phyloP scores from a whole-genome alignment of 257 asterid genomes.

The Gentiana macrophylla region DNA sequence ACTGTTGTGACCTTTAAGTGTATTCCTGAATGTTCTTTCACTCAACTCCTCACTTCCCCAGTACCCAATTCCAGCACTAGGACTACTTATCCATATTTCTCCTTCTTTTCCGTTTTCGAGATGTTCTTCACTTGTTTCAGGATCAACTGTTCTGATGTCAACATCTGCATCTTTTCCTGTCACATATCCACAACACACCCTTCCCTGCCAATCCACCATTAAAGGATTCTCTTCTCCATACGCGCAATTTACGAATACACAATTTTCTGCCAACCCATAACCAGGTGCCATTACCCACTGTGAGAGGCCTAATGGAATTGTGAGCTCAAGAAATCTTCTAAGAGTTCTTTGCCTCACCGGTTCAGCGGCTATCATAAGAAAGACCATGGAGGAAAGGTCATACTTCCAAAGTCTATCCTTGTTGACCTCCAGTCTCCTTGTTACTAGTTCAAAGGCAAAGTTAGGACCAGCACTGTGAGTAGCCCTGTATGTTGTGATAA shows the following conservation, averaged over 20 bases:
- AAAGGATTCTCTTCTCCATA: constrained; percentile 65
- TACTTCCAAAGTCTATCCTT: constrained; percentile 28
- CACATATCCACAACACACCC: constrained; percentile 63
- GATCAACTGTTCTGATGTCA: constrained; percentile 53
- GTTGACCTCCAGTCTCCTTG: constrained; percentile 51
- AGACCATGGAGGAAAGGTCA: constrained; percentile 61
- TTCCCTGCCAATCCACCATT: constrained; percentile 77
- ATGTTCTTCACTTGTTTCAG: constrained; percentile 45
- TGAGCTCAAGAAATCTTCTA: constrained; percentile 51
- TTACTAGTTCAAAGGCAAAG: constrained; percentile 60
- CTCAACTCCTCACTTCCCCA: constrained; percentile 58
- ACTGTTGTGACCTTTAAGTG: constrained; percentile 21
- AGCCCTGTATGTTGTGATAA: constrained; percentile 47
- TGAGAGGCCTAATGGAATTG: constrained; percentile 55
- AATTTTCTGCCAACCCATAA: constrained; percentile 82
- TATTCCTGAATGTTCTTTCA: constrained; percentile 38
- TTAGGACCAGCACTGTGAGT: constrained; percentile 92
- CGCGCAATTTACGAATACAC: constrained; percentile 71
- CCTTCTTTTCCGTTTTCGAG: constrained; percentile 48
- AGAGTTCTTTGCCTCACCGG: constrained; percentile 68
- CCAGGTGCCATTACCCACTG: constrained; percentile 79
- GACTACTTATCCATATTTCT: constrained; percentile 79
- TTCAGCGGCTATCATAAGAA: constrained; percentile 82
- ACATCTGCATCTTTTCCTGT: constrained; percentile 32
- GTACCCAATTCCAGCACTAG: constrained; percentile 74